phyloP scores from a whole-genome alignment of 371 early-diverging fungal species.

The Sporodiniella umbellata region DNA sequence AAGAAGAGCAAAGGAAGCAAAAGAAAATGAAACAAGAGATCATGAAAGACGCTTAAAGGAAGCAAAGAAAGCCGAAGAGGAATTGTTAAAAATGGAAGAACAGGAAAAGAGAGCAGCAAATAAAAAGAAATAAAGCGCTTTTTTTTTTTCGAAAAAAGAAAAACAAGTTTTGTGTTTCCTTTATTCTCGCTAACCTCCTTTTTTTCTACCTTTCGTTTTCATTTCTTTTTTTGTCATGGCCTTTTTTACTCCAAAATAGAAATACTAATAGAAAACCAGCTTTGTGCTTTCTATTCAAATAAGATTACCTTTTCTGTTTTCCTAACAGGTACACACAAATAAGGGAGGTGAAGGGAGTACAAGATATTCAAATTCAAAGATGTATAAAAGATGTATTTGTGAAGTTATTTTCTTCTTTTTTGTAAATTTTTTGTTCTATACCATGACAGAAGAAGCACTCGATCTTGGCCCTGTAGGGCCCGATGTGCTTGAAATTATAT shows the following conservation, averaged over 20 bases:
- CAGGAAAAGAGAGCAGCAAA: conserved; percentile 18
- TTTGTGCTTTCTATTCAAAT: neutral
- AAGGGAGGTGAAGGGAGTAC: neutral
- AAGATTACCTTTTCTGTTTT: neutral
- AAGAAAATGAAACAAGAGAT: conserved; percentile 24
- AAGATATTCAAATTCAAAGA: neutral
- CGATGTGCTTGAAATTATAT: conserved; percentile 31
- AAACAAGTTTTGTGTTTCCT: too few relatives aligned
- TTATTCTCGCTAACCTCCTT: too few relatives aligned
- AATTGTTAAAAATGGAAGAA: conserved; percentile 22
- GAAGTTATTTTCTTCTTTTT: conserved; percentile 1
- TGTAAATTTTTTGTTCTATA: too few relatives aligned
- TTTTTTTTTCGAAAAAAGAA: too few relatives aligned
- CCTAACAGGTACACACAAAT: neutral
- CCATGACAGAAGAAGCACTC: too few relatives aligned
- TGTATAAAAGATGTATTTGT: neutral
- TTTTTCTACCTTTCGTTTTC: neutral
- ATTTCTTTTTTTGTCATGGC: neutral
- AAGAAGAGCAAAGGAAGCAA: conserved; percentile 31
- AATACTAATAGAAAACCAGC: too few relatives aligned
- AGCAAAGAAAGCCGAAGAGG: conserved; percentile 29
- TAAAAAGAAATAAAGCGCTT: neutral
- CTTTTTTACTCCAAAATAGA: neutral
- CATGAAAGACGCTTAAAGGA: conserved; percentile 35
- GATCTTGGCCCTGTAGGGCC: conserved; percentile 18